Base-by-base conservation (phyloP, 176 grass and related monocot species). In the Stipa capillata region DNA sequence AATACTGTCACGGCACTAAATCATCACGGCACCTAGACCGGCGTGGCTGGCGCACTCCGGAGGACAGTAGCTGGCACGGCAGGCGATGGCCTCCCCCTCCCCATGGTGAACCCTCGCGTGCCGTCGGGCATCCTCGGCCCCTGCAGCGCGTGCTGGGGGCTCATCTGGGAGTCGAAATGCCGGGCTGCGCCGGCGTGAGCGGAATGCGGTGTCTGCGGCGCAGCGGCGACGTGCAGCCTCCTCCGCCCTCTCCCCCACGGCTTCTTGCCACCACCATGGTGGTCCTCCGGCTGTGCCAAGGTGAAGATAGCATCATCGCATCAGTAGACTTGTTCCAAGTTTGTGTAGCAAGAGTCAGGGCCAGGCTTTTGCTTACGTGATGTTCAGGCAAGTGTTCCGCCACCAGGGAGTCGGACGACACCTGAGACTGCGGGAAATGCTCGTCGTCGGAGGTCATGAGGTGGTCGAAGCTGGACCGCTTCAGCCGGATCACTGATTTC, bases 111-210 rank as follows among this genome's bases (percentile, higher is more conserved):
- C 9, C 90, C 90, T 12, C 86, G 80, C 5, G 90, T 89, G 18
- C 87, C 90, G 54, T 89, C 90, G 8, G 90, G 90, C 87, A 89
- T 92, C 62, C 87, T 83, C 2, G 90, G 90, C 0, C 76, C 84
- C 4, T 79, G 89, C 31, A 53, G 20, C 23, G 57, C 72, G 35
- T 83, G 61, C 25, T 58, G 1, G 33, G 54, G 25, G 86, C 71
- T 83, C 70, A 65, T 53, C 55, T 57, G 59, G 37, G 37, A 29
- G 3, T 57, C 78, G 10, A 50, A 2, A 34, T 76, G 60, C 39
- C 29, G 50, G 0, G 12, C 20, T 4, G 64, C 37, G 33, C 62
- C 81, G 50, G 65, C 43, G 27, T 25, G 21, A 1, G 20, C 44
- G 0, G 78, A 17, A 8, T 74, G 73, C 21, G 31, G 73, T 0